Evolutionary conservation across 2,329 filamentous ascomycete genomes (phyloP).

Genomic region (Botryotinia globosa): DNA sequence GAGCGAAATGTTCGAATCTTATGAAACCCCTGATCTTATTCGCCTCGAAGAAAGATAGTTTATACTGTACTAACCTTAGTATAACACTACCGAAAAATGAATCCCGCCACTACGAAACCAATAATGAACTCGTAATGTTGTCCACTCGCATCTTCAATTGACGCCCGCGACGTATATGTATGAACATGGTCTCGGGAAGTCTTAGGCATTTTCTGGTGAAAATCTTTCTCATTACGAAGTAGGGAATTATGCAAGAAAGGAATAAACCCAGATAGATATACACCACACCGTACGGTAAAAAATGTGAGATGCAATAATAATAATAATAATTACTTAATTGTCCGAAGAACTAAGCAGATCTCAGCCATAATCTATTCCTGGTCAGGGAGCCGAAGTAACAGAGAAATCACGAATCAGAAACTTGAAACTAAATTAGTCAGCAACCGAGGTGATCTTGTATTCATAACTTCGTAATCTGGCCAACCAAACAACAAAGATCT

Average conservation of each 20-base stretch:
- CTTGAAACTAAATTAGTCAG: neutral
- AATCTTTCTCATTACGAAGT: neutral
- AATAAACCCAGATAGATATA: neutral
- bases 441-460: slow-evolving; percentile 7
- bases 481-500: slow-evolving; percentile 17
- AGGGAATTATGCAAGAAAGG: neutral
- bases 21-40: neutral
- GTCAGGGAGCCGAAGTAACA: slow-evolving; percentile 8
- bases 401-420: neutral
- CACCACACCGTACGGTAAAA: neutral
- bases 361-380: neutral
- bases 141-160: slow-evolving; percentile 9
- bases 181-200: neutral
- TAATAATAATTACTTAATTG: no score
- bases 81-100: neutral
- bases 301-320: neutral
- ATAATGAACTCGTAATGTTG: neutral
- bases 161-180: neutral
- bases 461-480: slow-evolving; percentile 18
- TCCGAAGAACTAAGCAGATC: slow-evolving; percentile 2
- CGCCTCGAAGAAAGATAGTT: neutral
- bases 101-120: neutral
- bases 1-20: neutral
- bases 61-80: no score
- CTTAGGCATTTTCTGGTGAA: neutral